A percentile compares a stretch with the other conserved stretches of the same genome.
Conservation (phyloP, 2,329 filamentous ascomycete species). For the Colletotrichum liriopes region DNA sequence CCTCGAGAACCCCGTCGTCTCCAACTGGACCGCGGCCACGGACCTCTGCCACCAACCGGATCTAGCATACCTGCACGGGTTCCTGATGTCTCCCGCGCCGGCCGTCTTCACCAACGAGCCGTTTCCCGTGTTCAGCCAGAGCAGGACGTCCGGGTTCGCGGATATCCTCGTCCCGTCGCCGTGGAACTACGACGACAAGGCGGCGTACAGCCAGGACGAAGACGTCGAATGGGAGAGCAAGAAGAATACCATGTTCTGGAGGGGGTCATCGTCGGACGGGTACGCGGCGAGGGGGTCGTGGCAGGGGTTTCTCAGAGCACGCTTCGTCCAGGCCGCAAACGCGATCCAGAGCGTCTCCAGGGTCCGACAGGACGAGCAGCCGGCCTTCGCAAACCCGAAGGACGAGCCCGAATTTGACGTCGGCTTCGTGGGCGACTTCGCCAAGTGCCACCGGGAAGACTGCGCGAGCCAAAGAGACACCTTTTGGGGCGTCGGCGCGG, state of each 20-base stretch:
- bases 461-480: slow-evolving; percentile 51
- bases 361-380: slow-evolving; percentile 32
- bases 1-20: slow-evolving; percentile 53
- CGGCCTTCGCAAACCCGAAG: background rate
- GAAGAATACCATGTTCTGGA: slow-evolving; percentile 67
- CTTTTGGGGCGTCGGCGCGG: slow-evolving; percentile 50
- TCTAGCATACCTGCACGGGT: slow-evolving; percentile 66
- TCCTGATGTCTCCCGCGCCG: slow-evolving; percentile 60
- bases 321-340: slow-evolving; percentile 69
- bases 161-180: slow-evolving; percentile 63
- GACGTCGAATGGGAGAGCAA: slow-evolving; percentile 65
- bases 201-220: slow-evolving; percentile 55
- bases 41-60: slow-evolving; percentile 67
- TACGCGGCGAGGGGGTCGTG: slow-evolving; percentile 66
- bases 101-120: slow-evolving; percentile 53
- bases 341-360: slow-evolving; percentile 46
- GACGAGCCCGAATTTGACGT: slow-evolving; percentile 48
- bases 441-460: slow-evolving; percentile 52
- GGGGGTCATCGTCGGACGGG: slow-evolving; percentile 67
- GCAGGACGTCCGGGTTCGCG: slow-evolving; percentile 67
- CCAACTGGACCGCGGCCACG: slow-evolving; percentile 47
- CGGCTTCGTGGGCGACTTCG: slow-evolving; percentile 57
- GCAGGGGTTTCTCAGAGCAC: slow-evolving; percentile 72
- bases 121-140: slow-evolving; percentile 71
- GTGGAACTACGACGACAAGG: slow-evolving; percentile 56